phyloP scores from a whole-genome alignment of 768 basidiomycete genomes.

The Mrakia blollopis region DNA sequence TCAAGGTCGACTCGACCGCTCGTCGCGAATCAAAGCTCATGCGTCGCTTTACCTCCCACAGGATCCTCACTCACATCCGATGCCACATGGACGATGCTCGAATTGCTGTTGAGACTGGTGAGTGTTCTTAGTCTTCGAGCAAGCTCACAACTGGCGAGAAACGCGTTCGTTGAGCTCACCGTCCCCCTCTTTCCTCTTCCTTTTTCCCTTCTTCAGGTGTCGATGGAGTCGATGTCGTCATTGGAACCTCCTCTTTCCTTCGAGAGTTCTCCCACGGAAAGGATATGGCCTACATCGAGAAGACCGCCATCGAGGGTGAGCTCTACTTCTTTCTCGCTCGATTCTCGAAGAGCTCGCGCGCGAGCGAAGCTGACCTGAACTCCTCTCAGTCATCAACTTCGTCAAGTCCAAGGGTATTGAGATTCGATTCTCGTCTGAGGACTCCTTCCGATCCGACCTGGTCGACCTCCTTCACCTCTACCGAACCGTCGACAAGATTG shows the following conservation, averaged over 20 bases:
- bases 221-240: slow-evolving; percentile 98
- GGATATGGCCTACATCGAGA: slow-evolving; percentile 99
- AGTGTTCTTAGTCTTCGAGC: slow-evolving; percentile 34
- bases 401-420: slow-evolving; percentile 99
- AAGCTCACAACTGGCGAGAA: background rate
- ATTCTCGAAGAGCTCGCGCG: background rate
- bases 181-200: background rate
- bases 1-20: background rate
- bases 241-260: slow-evolving; percentile 97
- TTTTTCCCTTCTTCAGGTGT: slow-evolving; percentile 58
- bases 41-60: slow-evolving; percentile 45
- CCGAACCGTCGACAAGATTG: slow-evolving; percentile 98
- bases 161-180: background rate
- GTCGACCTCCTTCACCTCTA: slow-evolving; percentile 98
- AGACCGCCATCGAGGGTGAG: slow-evolving; percentile 44
- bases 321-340: background rate
- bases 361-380: background rate
- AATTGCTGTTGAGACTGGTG: slow-evolving; percentile 95
- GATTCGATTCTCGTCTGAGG: slow-evolving; percentile 98
- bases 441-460: slow-evolving; percentile 98
- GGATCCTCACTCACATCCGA: slow-evolving; percentile 97
- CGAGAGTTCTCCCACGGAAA: slow-evolving; percentile 99
- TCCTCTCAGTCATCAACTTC: slow-evolving; percentile 72
- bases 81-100: slow-evolving; percentile 99
- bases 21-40: no score